Conservation (phyloP, 208 protist species). For the Naegleria gruberi region DNA sequence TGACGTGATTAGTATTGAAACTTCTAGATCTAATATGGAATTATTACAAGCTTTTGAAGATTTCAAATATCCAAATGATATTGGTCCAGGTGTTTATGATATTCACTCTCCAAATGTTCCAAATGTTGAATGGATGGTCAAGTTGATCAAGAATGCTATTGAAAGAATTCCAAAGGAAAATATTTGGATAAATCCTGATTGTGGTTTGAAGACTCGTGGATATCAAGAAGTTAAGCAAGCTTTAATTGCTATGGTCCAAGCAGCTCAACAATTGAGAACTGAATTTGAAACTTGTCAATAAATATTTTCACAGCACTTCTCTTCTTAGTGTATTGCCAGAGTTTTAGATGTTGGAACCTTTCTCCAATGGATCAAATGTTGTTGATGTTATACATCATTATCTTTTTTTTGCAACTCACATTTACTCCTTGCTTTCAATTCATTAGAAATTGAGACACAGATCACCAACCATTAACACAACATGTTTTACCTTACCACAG, state of each 20-base stretch:
- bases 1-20: conserved; percentile 73
- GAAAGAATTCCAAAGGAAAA: conserved; percentile 39
- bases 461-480: too few species aligned
- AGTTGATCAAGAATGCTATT: conserved; percentile 50
- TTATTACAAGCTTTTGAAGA: conserved; percentile 56
- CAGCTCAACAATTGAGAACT: neutral
- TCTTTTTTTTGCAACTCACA: too few species aligned
- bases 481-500: too few species aligned
- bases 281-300: too few species aligned
- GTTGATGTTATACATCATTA: too few species aligned
- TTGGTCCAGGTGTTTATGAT: conserved; percentile 76
- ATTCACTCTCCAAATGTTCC: conserved; percentile 74
- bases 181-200: conserved; percentile 75
- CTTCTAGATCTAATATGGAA: conserved; percentile 62
- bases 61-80: conserved; percentile 61
- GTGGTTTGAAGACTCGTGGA: conserved; percentile 67
- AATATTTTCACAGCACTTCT: too few species aligned
- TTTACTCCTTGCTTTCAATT: too few species aligned
- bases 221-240: conserved; percentile 37
- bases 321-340: too few species aligned
- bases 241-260: neutral
- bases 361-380: too few species aligned
- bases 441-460: too few species aligned
- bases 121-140: conserved; percentile 54
- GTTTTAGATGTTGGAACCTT: too few species aligned